A percentile compares a stretch with the other conserved stretches of the same genome.
These are phyloP conservation scores for Solanum aculeatissimum DNA, from an alignment of 305 asterid genomes.

Conservation along the genomic window DNA sequence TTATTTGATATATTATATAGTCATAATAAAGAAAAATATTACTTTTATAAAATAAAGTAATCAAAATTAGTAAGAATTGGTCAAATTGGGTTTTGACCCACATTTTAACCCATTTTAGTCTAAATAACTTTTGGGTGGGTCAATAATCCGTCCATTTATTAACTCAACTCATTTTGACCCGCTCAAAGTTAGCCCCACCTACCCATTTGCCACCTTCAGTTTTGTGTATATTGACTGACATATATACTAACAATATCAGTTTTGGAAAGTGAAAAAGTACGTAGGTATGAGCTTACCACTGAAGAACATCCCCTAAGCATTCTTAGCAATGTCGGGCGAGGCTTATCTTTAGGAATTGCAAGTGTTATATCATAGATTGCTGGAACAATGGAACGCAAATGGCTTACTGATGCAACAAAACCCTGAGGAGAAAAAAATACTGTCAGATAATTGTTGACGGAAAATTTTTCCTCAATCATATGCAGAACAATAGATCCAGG, in stretches of 20 bases:
- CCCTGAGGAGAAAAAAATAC: conserved; percentile 42
- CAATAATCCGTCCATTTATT: not conserved
- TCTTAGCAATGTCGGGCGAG: conserved; percentile 59
- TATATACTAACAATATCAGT: not conserved
- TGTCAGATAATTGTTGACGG: not conserved
- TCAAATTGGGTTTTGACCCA: not conserved
- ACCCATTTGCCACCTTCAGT: not conserved
- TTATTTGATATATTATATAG: not conserved
- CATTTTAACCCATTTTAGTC: not conserved
- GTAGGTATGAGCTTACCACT: conserved; percentile 30
- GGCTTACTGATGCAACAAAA: conserved; percentile 59
- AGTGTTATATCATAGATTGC: conserved; percentile 53
- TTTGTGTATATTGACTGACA: not conserved
- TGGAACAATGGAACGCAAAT: conserved; percentile 53
- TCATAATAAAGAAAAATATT: not conserved
- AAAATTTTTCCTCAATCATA: not conserved
- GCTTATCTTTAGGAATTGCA: conserved; percentile 60
- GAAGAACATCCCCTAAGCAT: conserved; percentile 61
- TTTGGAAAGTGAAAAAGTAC: not conserved
- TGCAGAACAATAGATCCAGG: not conserved
- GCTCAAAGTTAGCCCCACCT: not conserved
- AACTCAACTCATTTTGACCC: not conserved
- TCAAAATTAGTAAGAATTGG: not conserved
- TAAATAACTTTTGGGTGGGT: not conserved
- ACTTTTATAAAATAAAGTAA: not conserved